phyloP scores from a whole-genome alignment of 306 rosid genomes.

The Oxytropis ochrocephala region DNA sequence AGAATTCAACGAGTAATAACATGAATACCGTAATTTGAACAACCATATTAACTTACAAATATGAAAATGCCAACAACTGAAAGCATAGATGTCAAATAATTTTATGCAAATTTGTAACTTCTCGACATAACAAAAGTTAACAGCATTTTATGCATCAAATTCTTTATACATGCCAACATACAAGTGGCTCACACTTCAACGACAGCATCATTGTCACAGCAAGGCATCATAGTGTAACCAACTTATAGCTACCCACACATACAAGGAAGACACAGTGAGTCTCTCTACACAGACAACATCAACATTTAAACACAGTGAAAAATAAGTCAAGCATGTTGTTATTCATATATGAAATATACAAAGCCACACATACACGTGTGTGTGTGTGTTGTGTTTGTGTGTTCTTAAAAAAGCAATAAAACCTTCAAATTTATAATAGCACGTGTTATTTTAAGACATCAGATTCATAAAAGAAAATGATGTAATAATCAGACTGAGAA shows the following conservation, averaged over 20 bases:
- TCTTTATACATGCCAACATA: not conserved
- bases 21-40: not conserved
- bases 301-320: not conserved
- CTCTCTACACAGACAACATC: not conserved
- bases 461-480: not conserved
- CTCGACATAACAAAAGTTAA: not conserved
- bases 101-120: not conserved
- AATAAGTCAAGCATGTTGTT: not conserved
- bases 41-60: not conserved
- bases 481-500: not conserved
- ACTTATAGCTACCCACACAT: not conserved
- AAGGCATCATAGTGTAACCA: not conserved
- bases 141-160: not conserved
- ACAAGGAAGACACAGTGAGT: not conserved
- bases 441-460: not conserved
- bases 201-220: not conserved
- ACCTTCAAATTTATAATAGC: not conserved
- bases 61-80: not conserved
- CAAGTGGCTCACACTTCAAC: not conserved
- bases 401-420: not conserved
- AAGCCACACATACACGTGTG: not conserved
- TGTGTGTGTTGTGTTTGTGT: no score
- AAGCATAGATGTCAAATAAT: constrained; percentile 8
- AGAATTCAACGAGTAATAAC: constrained; percentile 4
- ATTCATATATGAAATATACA: not conserved